A percentile compares a stretch with the other conserved stretches of the same genome.
Evolutionary conservation across 164 flowering plant genomes (phyloP).

Genomic region (Chloranthus sessilifolius): DNA sequence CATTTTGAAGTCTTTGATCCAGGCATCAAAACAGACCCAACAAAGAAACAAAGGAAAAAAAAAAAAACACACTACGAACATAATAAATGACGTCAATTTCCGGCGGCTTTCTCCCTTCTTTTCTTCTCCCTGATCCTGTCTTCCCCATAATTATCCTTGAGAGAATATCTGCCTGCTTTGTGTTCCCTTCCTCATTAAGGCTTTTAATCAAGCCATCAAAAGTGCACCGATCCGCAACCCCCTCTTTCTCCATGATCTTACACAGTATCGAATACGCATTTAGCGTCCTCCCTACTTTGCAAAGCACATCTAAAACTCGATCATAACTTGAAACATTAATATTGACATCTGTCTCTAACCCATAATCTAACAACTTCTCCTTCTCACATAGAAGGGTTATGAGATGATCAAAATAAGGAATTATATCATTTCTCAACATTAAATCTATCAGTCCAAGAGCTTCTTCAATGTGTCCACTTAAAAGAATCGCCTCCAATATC

Average conservation of each 20-base stretch:
- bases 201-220: constrained; percentile 61
- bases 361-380: constrained; percentile 70
- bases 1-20: too few species aligned
- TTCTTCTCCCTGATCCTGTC: constrained; percentile 26
- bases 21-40: too few species aligned
- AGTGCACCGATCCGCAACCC: constrained; percentile 47
- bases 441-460: constrained; percentile 79
- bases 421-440: constrained; percentile 41
- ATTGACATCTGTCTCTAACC: constrained; percentile 62
- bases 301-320: constrained; percentile 73
- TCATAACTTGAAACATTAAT: constrained; percentile 67
- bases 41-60: not conserved
- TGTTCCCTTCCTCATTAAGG: constrained; percentile 82
- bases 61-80: too few species aligned
- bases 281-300: constrained; percentile 79
- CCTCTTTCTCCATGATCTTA: constrained; percentile 74
- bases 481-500: constrained; percentile 80
- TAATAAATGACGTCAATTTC: constrained; percentile 8
- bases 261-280: constrained; percentile 85
- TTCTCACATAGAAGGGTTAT: constrained; percentile 62
- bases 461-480: constrained; percentile 98
- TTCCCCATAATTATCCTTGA: constrained; percentile 61
- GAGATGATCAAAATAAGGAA: constrained; percentile 59
- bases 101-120: constrained; percentile 42
- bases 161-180: constrained; percentile 91